Evolutionary conservation across 768 basidiomycete genomes (phyloP), one percentile per base, ranked within the genome.

Genomic region (Boletus insuetus): DNA sequence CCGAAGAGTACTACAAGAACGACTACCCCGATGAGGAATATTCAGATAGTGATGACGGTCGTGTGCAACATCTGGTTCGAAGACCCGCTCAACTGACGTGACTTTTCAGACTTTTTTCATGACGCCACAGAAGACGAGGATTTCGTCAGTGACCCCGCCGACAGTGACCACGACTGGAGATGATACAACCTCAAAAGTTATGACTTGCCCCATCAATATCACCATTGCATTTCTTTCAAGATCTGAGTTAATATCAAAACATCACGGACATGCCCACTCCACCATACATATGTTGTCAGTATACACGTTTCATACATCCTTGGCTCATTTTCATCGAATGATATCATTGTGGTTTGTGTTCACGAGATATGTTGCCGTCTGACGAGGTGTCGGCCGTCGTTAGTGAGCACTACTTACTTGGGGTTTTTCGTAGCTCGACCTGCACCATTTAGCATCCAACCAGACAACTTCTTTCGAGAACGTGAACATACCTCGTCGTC

Each of bases 1-100:
- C 85, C 17, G 89, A 92, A 69, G 89, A 89, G 58, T 90, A 85
- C 63, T 91, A 90, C 71, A 89, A 82, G 63, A 92, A 92, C 55
- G 89, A 92, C 64, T 92, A 92, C 60, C 89, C 89, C 6, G 88
- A 90, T 26, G 89, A 86, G 46, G 83, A 85, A 38, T 73, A 76
- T 24, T 72, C 74, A 11, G 74, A 74, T 22, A 73, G 68, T 17
- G 74, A 75, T 32, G 72, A 70, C 40, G 77, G 74, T 64, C 77
- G 75, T 75, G 58, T 29, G 61, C 63, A 55, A 32, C 20, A 41
- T 41, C 10, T 31, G 4, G 43, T 34, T 24, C 49, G 26, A 43
- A 54, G 35, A 50, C 40, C 38, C 22, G 5, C 17, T 24, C 17
- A 49, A 13, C 50, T 53, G 35, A 58, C 54, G 22, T 20, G 22